These are phyloP conservation scores for Diddensiella santjacobensis DNA, from an alignment of 805 yeast genomes.

Conservation along the genomic window DNA sequence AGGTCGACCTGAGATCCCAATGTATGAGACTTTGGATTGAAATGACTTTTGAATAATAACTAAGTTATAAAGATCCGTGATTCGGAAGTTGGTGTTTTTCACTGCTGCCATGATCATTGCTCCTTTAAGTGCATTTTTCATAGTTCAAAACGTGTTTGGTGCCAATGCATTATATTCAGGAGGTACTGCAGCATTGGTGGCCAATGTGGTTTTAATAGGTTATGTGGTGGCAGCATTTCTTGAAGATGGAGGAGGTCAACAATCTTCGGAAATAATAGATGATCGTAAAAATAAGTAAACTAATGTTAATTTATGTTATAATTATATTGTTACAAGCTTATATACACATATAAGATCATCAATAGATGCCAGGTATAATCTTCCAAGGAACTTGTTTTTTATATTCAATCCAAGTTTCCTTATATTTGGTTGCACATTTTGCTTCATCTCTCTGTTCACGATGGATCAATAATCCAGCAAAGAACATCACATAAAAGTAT, in stretches of 20 bases:
- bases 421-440: conserved; percentile 83
- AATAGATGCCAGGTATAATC: conserved; percentile 85
- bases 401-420: conserved; percentile 81
- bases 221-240: conserved; percentile 66
- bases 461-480: conserved; percentile 76
- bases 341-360: conserved; percentile 9
- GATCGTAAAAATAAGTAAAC: neutral
- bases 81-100: conserved; percentile 55
- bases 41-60: neutral
- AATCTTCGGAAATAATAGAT: conserved; percentile 22
- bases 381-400: conserved; percentile 79
- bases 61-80: conserved; percentile 25
- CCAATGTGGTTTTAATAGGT: conserved; percentile 64
- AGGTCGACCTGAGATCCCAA: conserved; percentile 15
- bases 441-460: conserved; percentile 90
- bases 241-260: conserved; percentile 44
- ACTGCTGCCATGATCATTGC: conserved; percentile 67
- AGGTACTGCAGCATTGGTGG: conserved; percentile 67
- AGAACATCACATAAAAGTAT: conserved; percentile 81
- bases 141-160: conserved; percentile 38
- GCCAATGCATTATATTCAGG: conserved; percentile 60
- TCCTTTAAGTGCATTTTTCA: conserved; percentile 57
- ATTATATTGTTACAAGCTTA: neutral
- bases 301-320: too few species aligned
- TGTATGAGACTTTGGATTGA: conserved; percentile 9